Conservation (phyloP, 805 yeast species). For the Spathaspora passalidarum region DNA sequence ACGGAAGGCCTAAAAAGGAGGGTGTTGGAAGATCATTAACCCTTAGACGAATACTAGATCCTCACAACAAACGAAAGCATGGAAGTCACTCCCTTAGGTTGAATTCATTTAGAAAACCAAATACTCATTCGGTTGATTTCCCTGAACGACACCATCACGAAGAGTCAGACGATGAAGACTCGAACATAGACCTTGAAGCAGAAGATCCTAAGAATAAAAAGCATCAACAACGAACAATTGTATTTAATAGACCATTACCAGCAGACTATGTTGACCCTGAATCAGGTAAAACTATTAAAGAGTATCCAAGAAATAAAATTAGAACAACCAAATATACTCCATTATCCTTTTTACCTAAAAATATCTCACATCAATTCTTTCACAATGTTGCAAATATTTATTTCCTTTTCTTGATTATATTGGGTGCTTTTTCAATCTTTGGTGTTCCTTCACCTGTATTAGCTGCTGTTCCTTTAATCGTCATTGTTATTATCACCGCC, state of each 20-base stretch:
- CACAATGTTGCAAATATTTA: conserved; percentile 87
- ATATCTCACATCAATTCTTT: conserved; percentile 68
- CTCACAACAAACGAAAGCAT: conserved; percentile 5
- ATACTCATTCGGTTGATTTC: conserved; percentile 11
- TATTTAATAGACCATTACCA: conserved; percentile 61
- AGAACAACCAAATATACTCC: conserved; percentile 97
- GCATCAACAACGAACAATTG: conserved; percentile 44
- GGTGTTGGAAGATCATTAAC: conserved; percentile 49
- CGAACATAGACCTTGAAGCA: conserved; percentile 25
- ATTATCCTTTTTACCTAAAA: conserved; percentile 81
- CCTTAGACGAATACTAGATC: conserved; percentile 41
- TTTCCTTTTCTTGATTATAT: conserved; percentile 72
- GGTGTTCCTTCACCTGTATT: conserved; percentile 80
- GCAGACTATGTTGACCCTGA: conserved; percentile 51
- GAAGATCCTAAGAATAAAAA: conserved; percentile 33
- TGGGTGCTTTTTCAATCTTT: conserved; percentile 75
- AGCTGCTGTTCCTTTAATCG: conserved; percentile 75
- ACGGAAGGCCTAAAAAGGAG: conserved; percentile 57
- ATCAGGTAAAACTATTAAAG: conserved; percentile 55
- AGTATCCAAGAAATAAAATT: conserved; percentile 86
- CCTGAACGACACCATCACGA: conserved; percentile 6
- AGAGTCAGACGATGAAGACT: conserved; percentile 17
- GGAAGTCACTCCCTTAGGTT: conserved; percentile 8
- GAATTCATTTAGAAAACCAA: conserved; percentile 8
- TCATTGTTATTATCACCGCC: conserved; percentile 71